A percentile compares a stretch with the other conserved stretches of the same genome.
phyloP scores from a whole-genome alignment of 495 filamentous ascomycete species.

The Penicillium nucicola region DNA sequence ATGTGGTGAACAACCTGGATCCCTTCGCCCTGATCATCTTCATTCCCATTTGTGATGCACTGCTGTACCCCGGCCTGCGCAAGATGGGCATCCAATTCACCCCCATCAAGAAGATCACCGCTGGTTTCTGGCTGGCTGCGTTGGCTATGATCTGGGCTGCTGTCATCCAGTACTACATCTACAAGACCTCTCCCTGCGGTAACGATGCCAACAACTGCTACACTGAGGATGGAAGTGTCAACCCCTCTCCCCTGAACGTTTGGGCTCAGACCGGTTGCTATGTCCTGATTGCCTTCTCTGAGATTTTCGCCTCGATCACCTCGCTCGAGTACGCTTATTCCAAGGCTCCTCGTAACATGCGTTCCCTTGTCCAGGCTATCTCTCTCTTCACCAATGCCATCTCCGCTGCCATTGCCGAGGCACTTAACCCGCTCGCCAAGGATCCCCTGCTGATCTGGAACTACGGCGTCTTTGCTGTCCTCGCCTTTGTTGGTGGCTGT shows the following conservation, averaged over 20 bases:
- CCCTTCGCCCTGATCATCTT: slow-evolving; percentile 66
- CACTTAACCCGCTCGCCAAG: slow-evolving; percentile 54
- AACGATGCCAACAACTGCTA: slow-evolving; percentile 44
- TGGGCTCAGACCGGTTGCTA: slow-evolving; percentile 59
- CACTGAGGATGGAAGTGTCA: slow-evolving; percentile 5
- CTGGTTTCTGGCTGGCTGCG: slow-evolving; percentile 60
- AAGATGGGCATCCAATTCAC: slow-evolving; percentile 57
- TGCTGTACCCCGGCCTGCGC: slow-evolving; percentile 63
- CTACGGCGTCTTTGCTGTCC: slow-evolving; percentile 61
- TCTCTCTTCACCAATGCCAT: slow-evolving; percentile 69
- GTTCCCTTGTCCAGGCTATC: slow-evolving; percentile 65
- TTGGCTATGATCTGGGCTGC: slow-evolving; percentile 58
- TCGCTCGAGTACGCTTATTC: slow-evolving; percentile 71
- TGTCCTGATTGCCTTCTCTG: slow-evolving; percentile 60
- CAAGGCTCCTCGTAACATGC: slow-evolving; percentile 79
- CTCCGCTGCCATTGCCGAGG: slow-evolving; percentile 60
- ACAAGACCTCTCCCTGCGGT: slow-evolving; percentile 54
- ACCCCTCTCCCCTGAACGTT: slow-evolving; percentile 45
- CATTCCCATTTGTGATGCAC: slow-evolving; percentile 63
- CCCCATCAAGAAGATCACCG: slow-evolving; percentile 65
- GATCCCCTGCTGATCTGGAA: slow-evolving; percentile 66
- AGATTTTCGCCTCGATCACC: slow-evolving; percentile 68
- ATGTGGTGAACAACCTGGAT: slow-evolving; percentile 70
- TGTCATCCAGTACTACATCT: slow-evolving; percentile 66
- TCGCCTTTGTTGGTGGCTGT: slow-evolving; percentile 54